A percentile compares a stretch with the other conserved stretches of the same genome.
phyloP scores from a whole-genome alignment of 257 asterid species.

The Solanum appendiculatum region DNA sequence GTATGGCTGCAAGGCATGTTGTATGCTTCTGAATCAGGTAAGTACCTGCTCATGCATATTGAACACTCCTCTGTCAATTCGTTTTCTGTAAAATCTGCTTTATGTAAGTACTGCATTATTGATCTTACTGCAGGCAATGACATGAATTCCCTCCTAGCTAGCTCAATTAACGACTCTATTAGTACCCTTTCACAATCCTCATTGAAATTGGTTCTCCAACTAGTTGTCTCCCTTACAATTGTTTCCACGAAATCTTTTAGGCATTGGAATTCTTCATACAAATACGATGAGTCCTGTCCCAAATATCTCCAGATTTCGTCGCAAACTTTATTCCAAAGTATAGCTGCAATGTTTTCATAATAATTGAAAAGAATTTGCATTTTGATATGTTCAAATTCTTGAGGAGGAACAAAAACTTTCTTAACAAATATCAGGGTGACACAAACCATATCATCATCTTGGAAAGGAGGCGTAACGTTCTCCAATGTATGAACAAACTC shows the following conservation, averaged over 20 bases:
- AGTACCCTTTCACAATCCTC: too few relatives aligned
- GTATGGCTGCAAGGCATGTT: not conserved
- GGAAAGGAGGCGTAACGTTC: not conserved
- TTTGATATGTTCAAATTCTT: not conserved
- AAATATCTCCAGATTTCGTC: not conserved
- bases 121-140: not conserved
- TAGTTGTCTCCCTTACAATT: not conserved
- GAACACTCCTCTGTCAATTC: not conserved
- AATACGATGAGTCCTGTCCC: not conserved
- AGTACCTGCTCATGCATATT: not conserved
- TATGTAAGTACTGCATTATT: not conserved
- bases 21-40: not conserved
- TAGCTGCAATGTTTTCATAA: not conserved
- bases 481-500: not conserved
- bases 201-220: not conserved
- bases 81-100: not conserved
- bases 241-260: not conserved
- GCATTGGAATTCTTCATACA: not conserved
- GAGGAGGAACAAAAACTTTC: not conserved
- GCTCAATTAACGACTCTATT: not conserved
- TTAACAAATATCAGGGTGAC: not conserved
- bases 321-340: not conserved
- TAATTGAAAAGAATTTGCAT: not conserved
- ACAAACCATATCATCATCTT: not conserved
- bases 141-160: not conserved